Conservation (phyloP, 495 filamentous ascomycete species). For the Xylaria scruposa region DNA sequence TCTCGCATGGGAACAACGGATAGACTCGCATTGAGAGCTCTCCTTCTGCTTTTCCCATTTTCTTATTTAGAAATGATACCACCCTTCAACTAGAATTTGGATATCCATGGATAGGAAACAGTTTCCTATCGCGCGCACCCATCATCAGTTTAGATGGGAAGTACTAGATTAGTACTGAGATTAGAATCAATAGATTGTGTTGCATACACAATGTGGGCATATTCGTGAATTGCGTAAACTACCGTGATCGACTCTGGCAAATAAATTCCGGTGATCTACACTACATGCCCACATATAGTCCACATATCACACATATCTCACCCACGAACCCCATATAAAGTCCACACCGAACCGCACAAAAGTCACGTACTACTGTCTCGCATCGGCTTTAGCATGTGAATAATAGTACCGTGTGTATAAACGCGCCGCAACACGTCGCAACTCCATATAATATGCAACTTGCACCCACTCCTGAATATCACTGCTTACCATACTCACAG, state of each 20-base stretch:
- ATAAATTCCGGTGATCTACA: neutral
- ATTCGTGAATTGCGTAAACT: neutral
- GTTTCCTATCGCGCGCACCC: neutral
- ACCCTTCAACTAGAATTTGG: neutral
- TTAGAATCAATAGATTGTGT: constrained; percentile 11
- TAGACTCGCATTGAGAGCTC: neutral
- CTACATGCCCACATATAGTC: neutral
- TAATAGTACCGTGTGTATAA: constrained; percentile 6
- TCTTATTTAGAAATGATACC: constrained; percentile 20
- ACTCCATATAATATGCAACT: neutral
- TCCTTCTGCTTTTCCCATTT: neutral
- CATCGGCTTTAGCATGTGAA: neutral
- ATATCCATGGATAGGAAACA: constrained; percentile 1
- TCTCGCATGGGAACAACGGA: neutral
- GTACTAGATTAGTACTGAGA: neutral
- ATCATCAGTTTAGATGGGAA: neutral
- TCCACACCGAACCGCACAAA: neutral
- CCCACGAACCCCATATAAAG: constrained; percentile 14
- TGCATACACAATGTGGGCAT: neutral
- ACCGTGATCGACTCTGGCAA: neutral
- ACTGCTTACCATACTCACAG: neutral
- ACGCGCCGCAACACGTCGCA: neutral
- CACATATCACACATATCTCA: constrained; percentile 19
- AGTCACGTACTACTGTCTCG: neutral
- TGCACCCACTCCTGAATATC: constrained; percentile 10